Evolutionary conservation across 1,139 yeast species (phyloP), one percentile per base, ranked within the genome.

Genomic region (Lodderomyces pseudojiufengensis): DNA sequence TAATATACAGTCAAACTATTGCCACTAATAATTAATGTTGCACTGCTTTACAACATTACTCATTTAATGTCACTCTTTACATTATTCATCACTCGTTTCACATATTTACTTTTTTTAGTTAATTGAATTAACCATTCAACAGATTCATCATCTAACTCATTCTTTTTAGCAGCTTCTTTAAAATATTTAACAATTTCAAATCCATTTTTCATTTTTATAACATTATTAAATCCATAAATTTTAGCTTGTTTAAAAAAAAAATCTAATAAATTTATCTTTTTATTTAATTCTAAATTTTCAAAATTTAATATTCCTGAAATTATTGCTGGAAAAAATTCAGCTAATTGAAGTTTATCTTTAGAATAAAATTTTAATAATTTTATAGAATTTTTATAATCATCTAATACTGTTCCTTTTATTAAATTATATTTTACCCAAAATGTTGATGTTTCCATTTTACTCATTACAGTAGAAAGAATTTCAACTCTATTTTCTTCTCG

Each of bases 291-390:
- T 26, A 58, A 42, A 3, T 28, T 39, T 5, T 35, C 30, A 10
- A 56, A 44, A 7, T 46, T 38, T 7, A 64, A 37, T 2, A 63
- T 49, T 3, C 68, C 70, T 13, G 54, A 45, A 36, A 59, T 52
- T 12, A 52, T 47, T 4, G 54, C 53, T 10, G 48, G 42, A 43
- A 57, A 43, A 15, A 51, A 39, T 24, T 45, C 42, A 3, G 49
- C 40, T 16, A 63, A 37, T 4, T 44, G 32, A 3, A 47, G 31
- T 30, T 52, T 50, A 12, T 46, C 48, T 6, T 44, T 33, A 20
- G 48, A 38, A 43, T 59, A 55, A 21, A 42, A 41, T 1, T 48
- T 38, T 13, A 62, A 45, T 13, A 64, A 45, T 33, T 48, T 46
- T 11, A 57, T 22, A 2, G 63, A 46, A 23, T 50, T 49, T 16